phyloP scores from a whole-genome alignment of 805 yeast species.

The Yarrowia sp. region DNA sequence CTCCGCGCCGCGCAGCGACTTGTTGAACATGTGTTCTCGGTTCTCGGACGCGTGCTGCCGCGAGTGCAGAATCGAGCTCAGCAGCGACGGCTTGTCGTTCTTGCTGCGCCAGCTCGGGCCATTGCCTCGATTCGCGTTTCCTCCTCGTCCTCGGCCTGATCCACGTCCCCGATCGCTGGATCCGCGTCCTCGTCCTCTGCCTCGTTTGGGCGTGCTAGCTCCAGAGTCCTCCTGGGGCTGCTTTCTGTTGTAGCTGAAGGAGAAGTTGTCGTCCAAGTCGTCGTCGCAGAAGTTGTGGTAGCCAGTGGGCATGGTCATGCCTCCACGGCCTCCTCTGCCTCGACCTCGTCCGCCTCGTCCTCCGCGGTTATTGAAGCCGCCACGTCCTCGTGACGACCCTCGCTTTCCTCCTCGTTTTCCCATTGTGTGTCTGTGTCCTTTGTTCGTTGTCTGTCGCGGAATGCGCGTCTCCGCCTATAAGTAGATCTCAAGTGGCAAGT shows the following conservation, averaged over 20 bases:
- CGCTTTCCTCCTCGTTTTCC: slow-evolving; percentile 23
- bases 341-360: background rate
- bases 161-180: background rate
- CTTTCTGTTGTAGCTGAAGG: background rate
- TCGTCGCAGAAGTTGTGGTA: background rate
- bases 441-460: too few species aligned
- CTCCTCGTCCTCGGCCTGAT: background rate
- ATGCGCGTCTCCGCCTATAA: too few species aligned
- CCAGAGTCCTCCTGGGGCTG: background rate
- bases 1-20: slow-evolving; percentile 11
- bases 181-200: background rate
- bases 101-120: background rate
- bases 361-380: background rate
- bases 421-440: background rate
- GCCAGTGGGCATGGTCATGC: background rate
- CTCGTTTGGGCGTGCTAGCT: background rate
- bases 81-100: background rate
- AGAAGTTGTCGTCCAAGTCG: background rate
- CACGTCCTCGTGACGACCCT: slow-evolving; percentile 6
- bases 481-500: background rate
- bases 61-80: slow-evolving; percentile 7
- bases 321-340: background rate
- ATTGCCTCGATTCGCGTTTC: background rate
- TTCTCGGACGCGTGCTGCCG: slow-evolving; percentile 15
- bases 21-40: slow-evolving; percentile 23